phyloP scores from a whole-genome alignment of 805 yeast genomes.

The Diddensiella caesifluorescens region DNA sequence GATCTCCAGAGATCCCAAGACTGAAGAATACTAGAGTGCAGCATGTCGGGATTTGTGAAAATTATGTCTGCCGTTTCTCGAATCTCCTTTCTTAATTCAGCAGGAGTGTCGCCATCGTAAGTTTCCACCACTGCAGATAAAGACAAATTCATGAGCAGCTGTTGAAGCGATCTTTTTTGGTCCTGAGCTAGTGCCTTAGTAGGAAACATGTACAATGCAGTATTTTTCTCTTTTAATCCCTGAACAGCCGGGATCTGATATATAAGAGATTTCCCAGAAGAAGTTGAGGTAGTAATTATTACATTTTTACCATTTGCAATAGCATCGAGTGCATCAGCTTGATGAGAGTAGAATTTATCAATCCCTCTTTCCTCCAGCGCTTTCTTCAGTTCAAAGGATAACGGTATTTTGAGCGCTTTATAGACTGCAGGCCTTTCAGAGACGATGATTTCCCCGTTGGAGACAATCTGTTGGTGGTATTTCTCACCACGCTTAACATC shows the following conservation, averaged over 20 bases:
- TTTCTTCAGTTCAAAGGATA: constrained; percentile 47
- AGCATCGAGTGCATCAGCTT: constrained; percentile 66
- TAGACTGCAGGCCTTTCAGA: constrained; percentile 1
- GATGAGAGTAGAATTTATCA: constrained; percentile 68
- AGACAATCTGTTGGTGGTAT: constrained; percentile 61
- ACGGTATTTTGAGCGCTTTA: constrained; percentile 30
- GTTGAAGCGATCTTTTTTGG: constrained; percentile 75
- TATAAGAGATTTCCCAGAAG: constrained; percentile 91
- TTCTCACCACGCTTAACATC: constrained; percentile 42
- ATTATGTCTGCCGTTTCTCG: constrained; percentile 67
- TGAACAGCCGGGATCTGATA: constrained; percentile 80
- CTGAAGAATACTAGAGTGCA: constrained; percentile 82
- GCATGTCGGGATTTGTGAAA: constrained; percentile 92
- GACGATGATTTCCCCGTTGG: constrained; percentile 18
- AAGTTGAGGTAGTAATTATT: constrained; percentile 89
- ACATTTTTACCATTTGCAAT: constrained; percentile 53
- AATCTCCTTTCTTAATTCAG: constrained; percentile 46
- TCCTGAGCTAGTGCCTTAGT: constrained; percentile 98
- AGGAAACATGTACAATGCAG: constrained; percentile 88
- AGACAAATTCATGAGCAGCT: constrained; percentile 41
- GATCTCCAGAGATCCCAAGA: constrained; percentile 67
- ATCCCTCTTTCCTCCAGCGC: constrained; percentile 50
- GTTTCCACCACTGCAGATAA: constrained; percentile 58
- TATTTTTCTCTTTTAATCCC: constrained; percentile 31
- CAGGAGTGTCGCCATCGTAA: constrained; percentile 90